A percentile compares a stretch with the other conserved stretches of the same genome.
phyloP scores from a whole-genome alignment of 108 stramenopile genomes.

The Mayamaea pseudoterrestris region DNA sequence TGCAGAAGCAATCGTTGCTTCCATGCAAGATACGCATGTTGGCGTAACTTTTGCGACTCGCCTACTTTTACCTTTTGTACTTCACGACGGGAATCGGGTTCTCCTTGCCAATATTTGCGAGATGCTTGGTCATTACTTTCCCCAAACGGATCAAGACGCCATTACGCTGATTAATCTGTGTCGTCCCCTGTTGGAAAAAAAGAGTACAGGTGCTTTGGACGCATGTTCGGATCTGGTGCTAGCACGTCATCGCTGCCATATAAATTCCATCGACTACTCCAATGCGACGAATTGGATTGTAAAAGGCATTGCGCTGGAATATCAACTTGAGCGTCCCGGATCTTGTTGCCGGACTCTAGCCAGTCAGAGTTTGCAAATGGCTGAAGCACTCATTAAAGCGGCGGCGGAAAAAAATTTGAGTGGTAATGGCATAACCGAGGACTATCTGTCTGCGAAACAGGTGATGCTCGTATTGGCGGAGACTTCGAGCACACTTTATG shows the following conservation, averaged over 20 bases:
- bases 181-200: conserved; percentile 25
- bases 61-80: conserved; percentile 51
- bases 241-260: conserved; percentile 36
- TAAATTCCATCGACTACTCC: conserved; percentile 10
- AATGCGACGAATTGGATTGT: conserved; percentile 51
- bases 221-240: conserved; percentile 48
- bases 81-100: conserved; percentile 31
- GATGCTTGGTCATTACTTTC: conserved; percentile 36
- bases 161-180: conserved; percentile 34
- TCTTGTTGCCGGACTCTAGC: neutral
- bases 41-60: conserved; percentile 45
- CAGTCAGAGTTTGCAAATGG: neutral
- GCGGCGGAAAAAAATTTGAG: neutral
- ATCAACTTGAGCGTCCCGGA: conserved; percentile 4
- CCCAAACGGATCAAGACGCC: conserved; percentile 56
- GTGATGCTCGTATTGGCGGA: neutral
- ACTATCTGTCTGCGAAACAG: neutral
- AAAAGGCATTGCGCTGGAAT: conserved; percentile 45
- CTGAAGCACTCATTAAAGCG: neutral
- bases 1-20: conserved; percentile 56
- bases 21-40: conserved; percentile 47
- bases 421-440: neutral
- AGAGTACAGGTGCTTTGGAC: conserved; percentile 48
- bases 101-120: conserved; percentile 43
- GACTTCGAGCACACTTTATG: too few relatives aligned